phyloP scores from a whole-genome alignment of 2,329 filamentous ascomycete species.

The Lasiodiplodia sp. region DNA sequence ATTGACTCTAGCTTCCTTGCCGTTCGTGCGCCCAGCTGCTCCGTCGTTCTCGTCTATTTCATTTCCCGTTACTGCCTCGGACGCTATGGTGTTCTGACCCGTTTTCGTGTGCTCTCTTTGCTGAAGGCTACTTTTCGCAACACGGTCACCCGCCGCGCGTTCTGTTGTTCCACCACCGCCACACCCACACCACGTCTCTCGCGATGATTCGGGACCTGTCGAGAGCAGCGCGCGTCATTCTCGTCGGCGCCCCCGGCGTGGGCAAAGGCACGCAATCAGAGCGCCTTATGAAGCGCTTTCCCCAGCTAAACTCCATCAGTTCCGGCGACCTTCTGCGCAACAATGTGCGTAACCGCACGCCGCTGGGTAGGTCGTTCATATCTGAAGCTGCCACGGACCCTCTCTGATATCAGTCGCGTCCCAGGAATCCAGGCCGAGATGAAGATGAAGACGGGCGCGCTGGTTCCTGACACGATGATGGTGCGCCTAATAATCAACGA shows the following conservation, averaged over 20 bases:
- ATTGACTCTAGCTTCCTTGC: conserved; percentile 3
- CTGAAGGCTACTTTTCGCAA: conserved; percentile 1
- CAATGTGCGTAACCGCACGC: conserved; percentile 89
- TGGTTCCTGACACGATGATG: conserved; percentile 93
- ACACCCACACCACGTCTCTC: not conserved
- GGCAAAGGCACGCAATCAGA: conserved; percentile 97
- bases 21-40: conserved; percentile 9
- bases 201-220: conserved; percentile 41
- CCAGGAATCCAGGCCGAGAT: conserved; percentile 88
- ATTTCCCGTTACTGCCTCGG: conserved; percentile 1
- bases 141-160: not conserved
- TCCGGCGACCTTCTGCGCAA: conserved; percentile 90
- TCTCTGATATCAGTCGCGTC: conserved; percentile 13
- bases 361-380: conserved; percentile 69
- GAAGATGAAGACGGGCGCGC: conserved; percentile 83
- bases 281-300: conserved; percentile 83
- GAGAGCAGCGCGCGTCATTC: conserved; percentile 88
- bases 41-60: not conserved
- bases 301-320: conserved; percentile 88
- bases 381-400: not conserved
- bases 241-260: conserved; percentile 94
- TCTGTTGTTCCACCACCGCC: not conserved
- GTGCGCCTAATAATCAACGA: conserved; percentile 91
- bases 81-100: conserved; percentile 21
- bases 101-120: not conserved